Evolutionary conservation across 148 eudicot species (phyloP).

Genomic region (Spergularia marina): DNA sequence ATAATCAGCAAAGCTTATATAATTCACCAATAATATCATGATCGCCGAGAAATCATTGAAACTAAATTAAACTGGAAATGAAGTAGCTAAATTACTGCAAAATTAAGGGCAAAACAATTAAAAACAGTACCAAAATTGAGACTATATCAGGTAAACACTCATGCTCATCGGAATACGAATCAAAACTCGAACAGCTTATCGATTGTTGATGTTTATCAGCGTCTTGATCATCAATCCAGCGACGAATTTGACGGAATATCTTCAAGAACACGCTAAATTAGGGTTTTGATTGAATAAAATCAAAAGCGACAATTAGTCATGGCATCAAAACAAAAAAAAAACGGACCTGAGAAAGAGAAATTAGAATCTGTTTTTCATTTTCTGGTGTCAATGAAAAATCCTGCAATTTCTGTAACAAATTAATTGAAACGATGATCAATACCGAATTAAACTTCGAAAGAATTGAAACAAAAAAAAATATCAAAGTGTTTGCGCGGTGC

Average conservation of each 20-base stretch:
- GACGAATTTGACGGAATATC: constrained; percentile 52
- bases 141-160: constrained; percentile 42
- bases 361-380: constrained; percentile 38
- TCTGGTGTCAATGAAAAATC: constrained; percentile 20
- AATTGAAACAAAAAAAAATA: not conserved
- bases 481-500: not conserved
- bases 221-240: constrained; percentile 43
- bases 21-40: too few species aligned
- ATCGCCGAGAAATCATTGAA: not conserved
- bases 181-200: constrained; percentile 8
- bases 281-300: constrained; percentile 11
- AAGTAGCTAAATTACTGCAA: not conserved
- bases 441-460: not conserved
- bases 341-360: constrained; percentile 43
- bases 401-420: constrained; percentile 29
- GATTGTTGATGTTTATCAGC: constrained; percentile 27
- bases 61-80: not conserved
- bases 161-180: constrained; percentile 30
- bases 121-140: constrained; percentile 46
- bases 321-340: constrained; percentile 14
- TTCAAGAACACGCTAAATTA: not conserved
- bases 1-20: too few species aligned
- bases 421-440: not conserved
- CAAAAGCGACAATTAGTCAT: too few species aligned
- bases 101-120: not conserved